Evolutionary conservation across 164 flowering plant genomes (phyloP).

Genomic region (Vitis cinerea): DNA sequence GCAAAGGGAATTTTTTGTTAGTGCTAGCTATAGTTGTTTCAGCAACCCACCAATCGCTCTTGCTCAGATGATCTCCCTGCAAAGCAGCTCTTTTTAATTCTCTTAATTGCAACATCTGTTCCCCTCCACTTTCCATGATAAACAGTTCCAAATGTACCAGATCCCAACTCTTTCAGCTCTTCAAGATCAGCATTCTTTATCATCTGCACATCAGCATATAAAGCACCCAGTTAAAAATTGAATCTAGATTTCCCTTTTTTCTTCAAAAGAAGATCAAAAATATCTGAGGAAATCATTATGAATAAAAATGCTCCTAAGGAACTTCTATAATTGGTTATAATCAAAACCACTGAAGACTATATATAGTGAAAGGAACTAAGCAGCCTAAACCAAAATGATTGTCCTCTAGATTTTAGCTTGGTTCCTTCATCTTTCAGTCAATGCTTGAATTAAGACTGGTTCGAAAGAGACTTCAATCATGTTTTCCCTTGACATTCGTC

Average conservation of each 20-base stretch:
- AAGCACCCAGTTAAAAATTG: neutral
- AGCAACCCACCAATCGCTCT: constrained; percentile 50
- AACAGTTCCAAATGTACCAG: constrained; percentile 80
- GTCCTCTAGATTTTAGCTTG: too few relatives aligned
- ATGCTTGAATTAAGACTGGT: neutral
- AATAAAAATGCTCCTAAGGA: neutral
- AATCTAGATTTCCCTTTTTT: neutral
- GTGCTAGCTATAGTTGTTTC: neutral
- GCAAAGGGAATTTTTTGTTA: neutral
- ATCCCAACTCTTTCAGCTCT: constrained; percentile 62
- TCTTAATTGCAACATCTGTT: constrained; percentile 73
- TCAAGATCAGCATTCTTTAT: constrained; percentile 59
- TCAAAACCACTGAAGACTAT: neutral
- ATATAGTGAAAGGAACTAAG: neutral
- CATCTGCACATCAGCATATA: constrained; percentile 34
- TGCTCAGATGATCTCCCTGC: constrained; percentile 59
- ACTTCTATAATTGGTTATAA: neutral
- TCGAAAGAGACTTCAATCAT: neutral
- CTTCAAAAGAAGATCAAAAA: neutral
- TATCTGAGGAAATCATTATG: neutral
- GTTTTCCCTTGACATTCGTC: neutral
- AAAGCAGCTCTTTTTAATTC: constrained; percentile 66
- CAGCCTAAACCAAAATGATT: neutral
- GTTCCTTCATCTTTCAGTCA: too few relatives aligned
- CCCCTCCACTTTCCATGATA: constrained; percentile 78